A percentile compares a stretch with the other conserved stretches of the same genome.
phyloP scores from a whole-genome alignment of 331 rosid species.

The Malus hybrid region DNA sequence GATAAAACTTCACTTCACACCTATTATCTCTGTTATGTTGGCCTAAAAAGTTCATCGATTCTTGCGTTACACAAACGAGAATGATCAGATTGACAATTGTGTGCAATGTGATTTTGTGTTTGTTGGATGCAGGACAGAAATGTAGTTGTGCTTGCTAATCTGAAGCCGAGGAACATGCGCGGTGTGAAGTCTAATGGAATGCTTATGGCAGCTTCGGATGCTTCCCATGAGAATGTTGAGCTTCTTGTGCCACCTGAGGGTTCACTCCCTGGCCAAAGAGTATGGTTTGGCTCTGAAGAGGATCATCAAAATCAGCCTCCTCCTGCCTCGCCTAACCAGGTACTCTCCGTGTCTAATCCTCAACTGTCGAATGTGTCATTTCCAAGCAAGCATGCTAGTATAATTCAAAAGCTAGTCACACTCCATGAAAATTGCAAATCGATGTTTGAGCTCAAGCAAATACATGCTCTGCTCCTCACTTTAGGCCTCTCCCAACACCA shows the following conservation, averaged over 20 bases:
- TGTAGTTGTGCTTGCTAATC: conserved; percentile 74
- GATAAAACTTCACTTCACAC: background rate
- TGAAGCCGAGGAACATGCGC: conserved; percentile 95
- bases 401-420: background rate
- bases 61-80: background rate
- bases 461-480: conserved; percentile 56
- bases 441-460: conserved; percentile 59
- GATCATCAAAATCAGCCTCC: conserved; percentile 55
- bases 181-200: conserved; percentile 87
- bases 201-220: conserved; percentile 98
- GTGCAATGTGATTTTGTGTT: background rate
- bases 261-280: conserved; percentile 76
- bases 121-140: conserved; percentile 42
- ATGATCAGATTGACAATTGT: background rate
- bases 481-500: conserved; percentile 58
- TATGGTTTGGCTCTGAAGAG: conserved; percentile 82
- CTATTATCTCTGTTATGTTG: background rate
- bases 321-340: conserved; percentile 88
- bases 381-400: background rate
- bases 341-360: conserved; percentile 7
- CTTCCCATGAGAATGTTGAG: conserved; percentile 72
- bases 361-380: background rate
- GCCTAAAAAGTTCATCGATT: background rate
- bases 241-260: conserved; percentile 80
- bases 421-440: conserved; percentile 43